Percentiles rank a stretch among this genome's conserved stretches.
These are phyloP conservation scores for Neoascochyta sp. DNA, from an alignment of 2,329 filamentous ascomycete species.

Conservation along the genomic window DNA sequence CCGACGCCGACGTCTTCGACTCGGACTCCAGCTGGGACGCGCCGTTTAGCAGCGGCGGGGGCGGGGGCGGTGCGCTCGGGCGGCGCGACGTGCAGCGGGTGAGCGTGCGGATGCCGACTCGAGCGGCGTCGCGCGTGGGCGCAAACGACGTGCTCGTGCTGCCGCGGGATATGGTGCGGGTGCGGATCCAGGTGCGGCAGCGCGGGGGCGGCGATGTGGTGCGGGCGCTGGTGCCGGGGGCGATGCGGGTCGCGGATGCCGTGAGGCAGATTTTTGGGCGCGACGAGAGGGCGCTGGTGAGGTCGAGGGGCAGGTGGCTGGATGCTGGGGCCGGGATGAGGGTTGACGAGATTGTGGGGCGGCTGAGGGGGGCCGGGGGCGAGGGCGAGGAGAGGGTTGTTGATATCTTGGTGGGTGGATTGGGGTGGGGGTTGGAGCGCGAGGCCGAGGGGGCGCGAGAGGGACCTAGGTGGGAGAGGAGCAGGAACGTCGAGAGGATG, in stretches of 20 bases:
- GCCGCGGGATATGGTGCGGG: neutral
- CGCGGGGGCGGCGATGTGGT: neutral
- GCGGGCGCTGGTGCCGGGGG: neutral
- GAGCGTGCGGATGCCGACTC: too few species aligned
- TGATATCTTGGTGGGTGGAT: slow-evolving; percentile 1
- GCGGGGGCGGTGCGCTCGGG: too few species aligned
- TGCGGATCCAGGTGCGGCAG: neutral
- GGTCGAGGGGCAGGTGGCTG: slow-evolving; percentile 2
- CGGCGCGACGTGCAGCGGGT: too few species aligned
- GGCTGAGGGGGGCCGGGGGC: neutral
- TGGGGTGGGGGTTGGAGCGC: neutral
- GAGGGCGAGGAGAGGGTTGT: slow-evolving; percentile 1
- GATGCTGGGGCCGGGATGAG: neutral
- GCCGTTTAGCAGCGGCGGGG: too few species aligned
- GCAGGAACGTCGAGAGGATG: neutral
- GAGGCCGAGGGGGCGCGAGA: slow-evolving; percentile 1
- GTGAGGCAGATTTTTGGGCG: neutral
- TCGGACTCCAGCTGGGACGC: too few species aligned
- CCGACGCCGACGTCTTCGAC: too few species aligned
- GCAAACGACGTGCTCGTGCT: slow-evolving; percentile 2
- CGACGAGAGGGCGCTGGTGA: neutral
- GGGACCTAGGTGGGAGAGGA: slow-evolving; percentile 1
- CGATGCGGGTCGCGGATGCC: slow-evolving; percentile 1
- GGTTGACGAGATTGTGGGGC: neutral
- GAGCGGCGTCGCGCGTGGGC: too few species aligned